These are phyloP conservation scores for Aegle marmelos DNA, from an alignment of 345 rosid species.

Conservation along the genomic window DNA sequence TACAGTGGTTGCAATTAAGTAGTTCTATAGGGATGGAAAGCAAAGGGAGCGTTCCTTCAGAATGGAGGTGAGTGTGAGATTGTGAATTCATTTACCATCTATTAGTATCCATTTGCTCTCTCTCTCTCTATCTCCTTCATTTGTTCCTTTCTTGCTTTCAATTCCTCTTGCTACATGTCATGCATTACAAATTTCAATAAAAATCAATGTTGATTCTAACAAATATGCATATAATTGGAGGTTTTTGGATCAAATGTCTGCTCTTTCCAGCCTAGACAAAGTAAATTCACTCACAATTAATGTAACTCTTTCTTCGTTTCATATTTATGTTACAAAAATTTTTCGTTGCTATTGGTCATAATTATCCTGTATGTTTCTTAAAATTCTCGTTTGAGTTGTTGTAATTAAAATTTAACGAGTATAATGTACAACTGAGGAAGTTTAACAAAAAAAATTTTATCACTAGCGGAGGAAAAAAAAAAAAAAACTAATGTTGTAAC, in stretches of 20 bases:
- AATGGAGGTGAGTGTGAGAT: conserved; percentile 53
- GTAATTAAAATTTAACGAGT: background rate
- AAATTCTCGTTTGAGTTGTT: no score
- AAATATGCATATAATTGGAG: background rate
- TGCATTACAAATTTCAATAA: background rate
- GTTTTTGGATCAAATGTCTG: no score
- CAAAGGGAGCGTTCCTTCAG: conserved; percentile 84
- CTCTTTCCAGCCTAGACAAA: no score
- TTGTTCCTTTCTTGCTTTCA: background rate
- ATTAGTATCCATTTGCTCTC: conserved; percentile 15
- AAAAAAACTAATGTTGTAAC: no score
- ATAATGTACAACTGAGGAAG: no score
- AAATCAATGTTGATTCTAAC: background rate
- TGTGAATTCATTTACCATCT: conserved; percentile 43
- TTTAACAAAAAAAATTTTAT: no score
- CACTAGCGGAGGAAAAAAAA: no score
- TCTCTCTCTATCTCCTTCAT: background rate
- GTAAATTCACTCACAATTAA: no score
- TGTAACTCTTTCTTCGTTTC: no score
- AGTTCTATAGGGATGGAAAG: conserved; percentile 54
- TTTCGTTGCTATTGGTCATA: no score
- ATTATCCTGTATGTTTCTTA: no score
- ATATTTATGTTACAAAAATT: no score
- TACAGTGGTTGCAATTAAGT: conserved; percentile 75
- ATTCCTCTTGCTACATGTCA: background rate